A percentile compares a stretch with the other conserved stretches of the same genome.
phyloP scores from a whole-genome alignment of 352 stramenopile genomes.

The Blastocystis sp. region DNA sequence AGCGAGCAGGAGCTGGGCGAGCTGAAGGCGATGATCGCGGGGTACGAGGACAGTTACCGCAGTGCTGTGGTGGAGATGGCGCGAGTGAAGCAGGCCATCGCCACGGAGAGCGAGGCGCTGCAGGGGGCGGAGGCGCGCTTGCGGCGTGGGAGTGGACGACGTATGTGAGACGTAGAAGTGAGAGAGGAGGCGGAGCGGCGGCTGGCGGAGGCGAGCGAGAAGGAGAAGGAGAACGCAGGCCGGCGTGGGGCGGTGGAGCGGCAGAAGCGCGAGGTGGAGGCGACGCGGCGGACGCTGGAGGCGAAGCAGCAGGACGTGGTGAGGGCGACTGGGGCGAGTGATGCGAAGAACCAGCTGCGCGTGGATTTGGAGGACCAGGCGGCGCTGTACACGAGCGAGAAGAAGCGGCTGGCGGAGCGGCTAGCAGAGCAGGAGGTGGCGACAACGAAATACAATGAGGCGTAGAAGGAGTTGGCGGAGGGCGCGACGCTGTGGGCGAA shows the following conservation, averaged over 20 bases:
- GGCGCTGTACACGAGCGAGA: constrained; percentile 53
- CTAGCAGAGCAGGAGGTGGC: constrained; percentile 16
- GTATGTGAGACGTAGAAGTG: background rate
- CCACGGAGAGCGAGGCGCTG: background rate
- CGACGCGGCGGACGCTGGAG: background rate
- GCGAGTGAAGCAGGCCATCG: background rate
- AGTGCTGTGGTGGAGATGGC: background rate
- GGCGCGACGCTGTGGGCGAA: constrained; percentile 9
- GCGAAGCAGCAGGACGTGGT: background rate
- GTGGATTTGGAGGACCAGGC: constrained; percentile 71
- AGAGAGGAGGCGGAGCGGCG: background rate
- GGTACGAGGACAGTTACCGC: background rate
- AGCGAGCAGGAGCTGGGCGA: background rate
- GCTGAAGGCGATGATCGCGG: constrained; percentile 13
- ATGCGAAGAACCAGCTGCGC: constrained; percentile 65
- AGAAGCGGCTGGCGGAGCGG: constrained; percentile 58
- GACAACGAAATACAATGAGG: background rate
- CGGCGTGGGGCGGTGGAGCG: constrained; percentile 58
- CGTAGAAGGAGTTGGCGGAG: constrained; percentile 33
- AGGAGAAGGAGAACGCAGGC: background rate
- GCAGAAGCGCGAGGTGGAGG: constrained; percentile 69
- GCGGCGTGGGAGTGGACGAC: background rate
- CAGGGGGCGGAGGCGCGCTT: background rate
- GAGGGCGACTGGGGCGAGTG: background rate
- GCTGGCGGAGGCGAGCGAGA: background rate